phyloP scores from a whole-genome alignment of 2,329 filamentous ascomycete species.

The Phialophora verrucosa region DNA sequence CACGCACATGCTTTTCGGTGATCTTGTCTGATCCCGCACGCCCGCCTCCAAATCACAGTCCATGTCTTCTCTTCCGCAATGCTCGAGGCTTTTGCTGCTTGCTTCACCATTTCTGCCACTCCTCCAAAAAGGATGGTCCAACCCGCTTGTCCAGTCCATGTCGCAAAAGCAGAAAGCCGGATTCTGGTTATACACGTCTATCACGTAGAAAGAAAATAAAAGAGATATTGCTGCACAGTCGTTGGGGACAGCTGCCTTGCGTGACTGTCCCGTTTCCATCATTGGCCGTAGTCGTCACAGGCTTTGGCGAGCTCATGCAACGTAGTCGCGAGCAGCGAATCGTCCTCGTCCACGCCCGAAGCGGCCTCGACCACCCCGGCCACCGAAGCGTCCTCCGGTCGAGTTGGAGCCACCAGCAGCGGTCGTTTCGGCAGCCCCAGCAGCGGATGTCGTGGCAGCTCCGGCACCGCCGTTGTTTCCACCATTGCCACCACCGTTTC shows the following conservation, averaged over 20 bases:
- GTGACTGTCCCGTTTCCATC: conserved; percentile 7
- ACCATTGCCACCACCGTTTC: not conserved
- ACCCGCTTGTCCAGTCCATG: conserved; percentile 1
- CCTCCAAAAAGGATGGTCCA: not conserved
- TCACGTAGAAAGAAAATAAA: conserved; percentile 17
- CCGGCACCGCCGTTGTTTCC: conserved; percentile 4
- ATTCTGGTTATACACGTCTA: conserved; percentile 23
- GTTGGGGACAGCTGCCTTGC: not conserved
- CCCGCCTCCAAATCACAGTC: conserved; percentile 22
- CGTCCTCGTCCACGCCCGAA: conserved; percentile 31
- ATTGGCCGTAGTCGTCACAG: conserved; percentile 1
- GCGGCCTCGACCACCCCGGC: conserved; percentile 25
- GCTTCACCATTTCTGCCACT: not conserved
- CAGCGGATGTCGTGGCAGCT: not conserved
- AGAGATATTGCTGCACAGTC: conserved; percentile 16
- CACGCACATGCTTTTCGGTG: not conserved
- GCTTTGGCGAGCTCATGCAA: conserved; percentile 29
- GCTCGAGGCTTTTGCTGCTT: conserved; percentile 16
- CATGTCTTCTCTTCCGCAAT: conserved; percentile 2
- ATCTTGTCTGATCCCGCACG: conserved; percentile 19
- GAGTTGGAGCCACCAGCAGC: not conserved
- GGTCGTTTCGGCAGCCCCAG: not conserved
- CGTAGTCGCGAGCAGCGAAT: conserved; percentile 36
- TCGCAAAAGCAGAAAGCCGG: conserved; percentile 12
- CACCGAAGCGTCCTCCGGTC: conserved; percentile 18